Base-by-base conservation (phyloP, 2,329 filamentous ascomycete species). In the Colletotrichum tropicale region DNA sequence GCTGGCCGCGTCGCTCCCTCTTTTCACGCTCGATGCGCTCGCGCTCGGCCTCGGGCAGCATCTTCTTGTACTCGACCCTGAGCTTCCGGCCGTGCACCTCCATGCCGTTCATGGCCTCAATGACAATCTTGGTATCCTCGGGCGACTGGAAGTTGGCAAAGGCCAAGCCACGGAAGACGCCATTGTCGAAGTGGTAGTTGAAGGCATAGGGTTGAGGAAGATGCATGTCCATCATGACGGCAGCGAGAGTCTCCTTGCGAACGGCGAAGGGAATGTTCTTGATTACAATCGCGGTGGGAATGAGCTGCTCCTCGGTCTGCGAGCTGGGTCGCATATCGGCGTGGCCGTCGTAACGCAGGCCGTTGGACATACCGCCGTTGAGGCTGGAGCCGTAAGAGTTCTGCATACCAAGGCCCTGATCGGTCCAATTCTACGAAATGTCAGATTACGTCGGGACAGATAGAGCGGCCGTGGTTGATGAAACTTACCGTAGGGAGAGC, bases 181-280 rank as follows among this genome's bases (percentile, higher is more conserved):
- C 97, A 81, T 98, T 98, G 83, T 99, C 97, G 82, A 99, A 99
- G 85, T 99, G 97, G 82, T 99, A 98, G 88, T 99, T 99, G 89
- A 99, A 99, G 15, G 97, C 97, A 82, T 99, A 99, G 0, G 97
- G 97, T 79, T 98, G 92, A 2, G 97, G 97, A 52, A 99, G 91
- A 79, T 95, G 94, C 90, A 98, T 92, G 24, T 98, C 95, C 10
- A 96, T 95, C 97, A 99, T 99, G 79, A 98, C 90, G 77, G 93
- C 92, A 38, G 98, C 95, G 52, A 99, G 90, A 81, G 96, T 95
- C 86, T 99, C 97, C 86, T 98, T 98, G 85, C 98, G 96, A 73
- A 98, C 96, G 32, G 98, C 97, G 84, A 99, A 99, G 0, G 98
- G 97, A 48, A 99, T 99, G 83, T 99, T 99, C 88, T 99, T 99